Conservation (phyloP, 768 basidiomycete genomes). For the Phanerodontia chrysosporium region DNA sequence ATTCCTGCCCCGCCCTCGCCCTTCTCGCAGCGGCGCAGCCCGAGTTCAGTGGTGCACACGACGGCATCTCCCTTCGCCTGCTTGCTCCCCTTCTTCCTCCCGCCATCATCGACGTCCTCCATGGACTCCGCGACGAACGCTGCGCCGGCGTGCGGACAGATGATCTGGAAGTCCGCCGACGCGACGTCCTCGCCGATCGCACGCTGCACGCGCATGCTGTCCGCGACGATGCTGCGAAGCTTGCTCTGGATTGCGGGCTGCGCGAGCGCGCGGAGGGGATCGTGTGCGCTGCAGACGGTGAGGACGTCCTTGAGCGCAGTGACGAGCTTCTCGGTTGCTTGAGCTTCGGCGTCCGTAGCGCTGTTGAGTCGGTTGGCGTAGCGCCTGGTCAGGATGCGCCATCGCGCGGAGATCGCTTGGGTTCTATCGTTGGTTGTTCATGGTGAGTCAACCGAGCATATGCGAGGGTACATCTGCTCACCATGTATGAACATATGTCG, state of each 20-base stretch:
- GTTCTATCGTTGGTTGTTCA: background rate
- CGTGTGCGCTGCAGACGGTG: background rate
- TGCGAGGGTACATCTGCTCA: background rate
- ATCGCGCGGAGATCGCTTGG: slow-evolving; percentile 5
- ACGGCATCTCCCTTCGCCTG: background rate
- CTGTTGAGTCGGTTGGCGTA: background rate
- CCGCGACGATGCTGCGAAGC: background rate
- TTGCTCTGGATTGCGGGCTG: background rate
- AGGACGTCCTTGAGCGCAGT: background rate
- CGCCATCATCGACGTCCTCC: slow-evolving; percentile 1
- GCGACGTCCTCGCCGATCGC: slow-evolving; percentile 2
- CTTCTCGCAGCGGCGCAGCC: background rate
- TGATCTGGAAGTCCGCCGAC: background rate
- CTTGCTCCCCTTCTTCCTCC: background rate
- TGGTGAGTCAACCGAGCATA: background rate
- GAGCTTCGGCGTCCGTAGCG: background rate
- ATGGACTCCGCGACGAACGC: background rate
- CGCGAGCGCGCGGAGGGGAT: background rate
- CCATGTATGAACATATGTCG: background rate
- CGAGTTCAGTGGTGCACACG: background rate
- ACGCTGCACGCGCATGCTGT: background rate
- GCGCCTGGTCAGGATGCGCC: background rate
- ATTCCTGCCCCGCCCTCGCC: background rate
- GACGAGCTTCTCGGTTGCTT: background rate
- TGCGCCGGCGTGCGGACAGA: background rate